A percentile compares a stretch with the other conserved stretches of the same genome.
phyloP scores from a whole-genome alignment of 2,329 filamentous ascomycete species.

The Pyrenophora teres region DNA sequence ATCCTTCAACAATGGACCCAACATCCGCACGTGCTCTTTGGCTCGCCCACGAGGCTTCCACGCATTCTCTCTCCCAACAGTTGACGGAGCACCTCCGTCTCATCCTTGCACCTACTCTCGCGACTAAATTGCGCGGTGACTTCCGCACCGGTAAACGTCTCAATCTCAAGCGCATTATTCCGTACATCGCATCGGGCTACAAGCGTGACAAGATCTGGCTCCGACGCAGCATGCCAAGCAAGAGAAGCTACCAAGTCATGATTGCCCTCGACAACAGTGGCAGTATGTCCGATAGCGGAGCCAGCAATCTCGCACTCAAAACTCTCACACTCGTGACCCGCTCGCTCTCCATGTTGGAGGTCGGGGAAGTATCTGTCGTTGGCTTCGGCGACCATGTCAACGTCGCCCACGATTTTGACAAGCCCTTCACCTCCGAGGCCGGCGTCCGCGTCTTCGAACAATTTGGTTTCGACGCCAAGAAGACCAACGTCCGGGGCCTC shows the following conservation, averaged over 20 bases:
- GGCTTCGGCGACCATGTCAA: slow-evolving; percentile 85
- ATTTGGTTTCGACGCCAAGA: slow-evolving; percentile 83
- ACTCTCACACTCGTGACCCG: slow-evolving; percentile 90
- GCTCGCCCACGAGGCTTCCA: slow-evolving; percentile 81
- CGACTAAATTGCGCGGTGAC: slow-evolving; percentile 93
- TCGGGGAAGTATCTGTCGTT: slow-evolving; percentile 87
- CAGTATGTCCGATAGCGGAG: slow-evolving; percentile 84
- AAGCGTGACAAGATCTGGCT: slow-evolving; percentile 99
- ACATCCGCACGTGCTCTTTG: slow-evolving; percentile 75
- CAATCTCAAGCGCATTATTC: slow-evolving; percentile 99
- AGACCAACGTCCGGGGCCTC: slow-evolving; percentile 82
- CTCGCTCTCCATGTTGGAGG: slow-evolving; percentile 88
- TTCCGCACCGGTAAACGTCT: slow-evolving; percentile 97
- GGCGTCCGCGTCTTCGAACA: slow-evolving; percentile 82
- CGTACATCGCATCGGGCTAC: slow-evolving; percentile 97
- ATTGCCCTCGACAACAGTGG: slow-evolving; percentile 95
- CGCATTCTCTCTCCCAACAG: slow-evolving; percentile 82
- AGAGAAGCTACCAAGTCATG: slow-evolving; percentile 95
- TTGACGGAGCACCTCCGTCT: slow-evolving; percentile 94
- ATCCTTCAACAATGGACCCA: slow-evolving; percentile 48
- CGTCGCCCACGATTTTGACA: slow-evolving; percentile 83
- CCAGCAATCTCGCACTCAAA: slow-evolving; percentile 83
- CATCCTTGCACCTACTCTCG: slow-evolving; percentile 90
- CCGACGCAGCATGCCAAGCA: slow-evolving; percentile 86
- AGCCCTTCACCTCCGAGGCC: slow-evolving; percentile 78